Percentiles rank a stretch among this genome's conserved stretches.
Evolutionary conservation across 768 basidiomycete species (phyloP).

Genomic region (Obba rivulosa): DNA sequence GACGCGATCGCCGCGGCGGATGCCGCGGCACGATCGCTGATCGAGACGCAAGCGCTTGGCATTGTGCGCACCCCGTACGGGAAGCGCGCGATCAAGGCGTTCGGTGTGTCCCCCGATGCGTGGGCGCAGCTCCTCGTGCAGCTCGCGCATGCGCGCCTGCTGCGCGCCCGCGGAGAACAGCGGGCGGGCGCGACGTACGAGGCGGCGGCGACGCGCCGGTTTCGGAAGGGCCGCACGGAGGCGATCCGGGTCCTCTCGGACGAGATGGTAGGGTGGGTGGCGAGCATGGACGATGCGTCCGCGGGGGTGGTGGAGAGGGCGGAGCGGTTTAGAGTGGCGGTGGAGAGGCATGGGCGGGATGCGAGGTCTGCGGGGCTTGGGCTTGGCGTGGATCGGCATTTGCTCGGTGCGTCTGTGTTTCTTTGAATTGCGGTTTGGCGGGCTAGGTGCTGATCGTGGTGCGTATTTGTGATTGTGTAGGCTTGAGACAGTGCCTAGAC

Average conservation of each 20-base stretch:
- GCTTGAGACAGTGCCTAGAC: conserved; percentile 63
- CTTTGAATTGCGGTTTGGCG: not conserved
- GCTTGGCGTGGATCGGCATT: conserved; percentile 81
- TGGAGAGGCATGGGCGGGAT: conserved; percentile 57
- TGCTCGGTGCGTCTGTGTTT: conserved; percentile 55
- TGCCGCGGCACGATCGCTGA: conserved; percentile 48
- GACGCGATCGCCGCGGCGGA: conserved; percentile 55
- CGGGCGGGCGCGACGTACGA: conserved; percentile 85
- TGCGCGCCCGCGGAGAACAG: conserved; percentile 37
- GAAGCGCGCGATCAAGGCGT: conserved; percentile 79
- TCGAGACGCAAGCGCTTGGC: conserved; percentile 56
- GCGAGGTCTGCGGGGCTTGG: conserved; percentile 63
- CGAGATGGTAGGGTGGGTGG: conserved; percentile 75
- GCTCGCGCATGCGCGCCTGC: conserved; percentile 75
- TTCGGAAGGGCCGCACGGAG: conserved; percentile 88
- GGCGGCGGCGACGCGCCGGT: conserved; percentile 85
- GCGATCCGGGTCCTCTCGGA: conserved; percentile 80
- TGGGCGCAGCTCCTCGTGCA: conserved; percentile 95
- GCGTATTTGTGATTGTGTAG: conserved; percentile 28
- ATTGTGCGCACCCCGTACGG: conserved; percentile 73
- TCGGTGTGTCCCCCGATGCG: conserved; percentile 87
- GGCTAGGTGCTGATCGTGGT: not conserved
- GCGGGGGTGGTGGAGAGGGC: conserved; percentile 41
- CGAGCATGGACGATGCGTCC: conserved; percentile 57
- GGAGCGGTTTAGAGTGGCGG: conserved; percentile 51